phyloP scores from a whole-genome alignment of 2,329 filamentous ascomycete genomes.

The Pleochaeta shiraiana region DNA sequence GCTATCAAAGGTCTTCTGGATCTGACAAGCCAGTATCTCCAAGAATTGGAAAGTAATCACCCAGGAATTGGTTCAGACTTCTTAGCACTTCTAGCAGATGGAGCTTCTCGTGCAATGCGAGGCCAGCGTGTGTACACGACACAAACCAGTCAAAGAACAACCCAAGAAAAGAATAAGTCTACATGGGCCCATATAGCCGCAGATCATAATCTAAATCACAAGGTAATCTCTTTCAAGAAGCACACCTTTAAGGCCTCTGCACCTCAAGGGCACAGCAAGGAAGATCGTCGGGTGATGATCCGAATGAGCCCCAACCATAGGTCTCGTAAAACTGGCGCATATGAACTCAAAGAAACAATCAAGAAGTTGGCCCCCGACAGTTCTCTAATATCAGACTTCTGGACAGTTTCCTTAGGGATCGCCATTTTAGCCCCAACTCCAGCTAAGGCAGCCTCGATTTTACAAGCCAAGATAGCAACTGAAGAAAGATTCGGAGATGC shows the following conservation, averaged over 20 bases:
- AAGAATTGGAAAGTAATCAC: too few relatives aligned
- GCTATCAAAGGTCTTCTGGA: background rate
- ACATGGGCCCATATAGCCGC: too few relatives aligned
- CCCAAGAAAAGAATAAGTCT: too few relatives aligned
- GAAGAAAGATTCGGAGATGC: background rate
- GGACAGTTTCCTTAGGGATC: background rate
- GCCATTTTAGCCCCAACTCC: background rate
- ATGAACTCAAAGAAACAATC: background rate
- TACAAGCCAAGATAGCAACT: background rate
- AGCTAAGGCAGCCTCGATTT: background rate
- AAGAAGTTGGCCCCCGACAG: background rate
- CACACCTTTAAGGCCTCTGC: background rate
- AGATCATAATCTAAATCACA: background rate
- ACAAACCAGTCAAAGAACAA: too few relatives aligned
- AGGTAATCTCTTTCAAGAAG: background rate
- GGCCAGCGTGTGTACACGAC: background rate
- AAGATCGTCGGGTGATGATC: background rate
- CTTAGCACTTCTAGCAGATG: conserved; percentile 1
- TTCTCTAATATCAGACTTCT: background rate
- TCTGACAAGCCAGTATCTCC: background rate
- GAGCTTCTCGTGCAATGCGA: background rate
- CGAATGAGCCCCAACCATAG: background rate
- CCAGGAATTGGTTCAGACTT: background rate
- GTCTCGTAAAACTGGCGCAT: background rate
- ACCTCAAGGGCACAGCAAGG: background rate